phyloP scores from a whole-genome alignment of 164 flowering plant genomes.

The Akebia trifoliata region DNA sequence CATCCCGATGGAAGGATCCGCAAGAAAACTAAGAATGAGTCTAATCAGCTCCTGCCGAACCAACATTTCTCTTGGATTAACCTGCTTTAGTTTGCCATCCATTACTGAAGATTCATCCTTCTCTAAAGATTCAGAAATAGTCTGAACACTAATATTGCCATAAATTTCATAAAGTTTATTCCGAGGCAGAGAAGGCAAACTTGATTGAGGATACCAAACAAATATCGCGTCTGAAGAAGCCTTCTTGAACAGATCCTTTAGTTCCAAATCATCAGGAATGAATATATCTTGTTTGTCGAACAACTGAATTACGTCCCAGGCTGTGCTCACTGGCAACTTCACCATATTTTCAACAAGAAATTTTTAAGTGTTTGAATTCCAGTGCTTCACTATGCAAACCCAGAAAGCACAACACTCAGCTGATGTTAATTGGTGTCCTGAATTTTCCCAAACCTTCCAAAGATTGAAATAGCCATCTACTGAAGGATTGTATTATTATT shows the following conservation, averaged over 20 bases:
- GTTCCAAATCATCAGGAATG: conserved; percentile 54
- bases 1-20: conserved; percentile 33
- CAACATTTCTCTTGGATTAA: conserved; percentile 16
- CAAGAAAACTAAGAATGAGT: conserved; percentile 50
- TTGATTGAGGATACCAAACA: conserved; percentile 57
- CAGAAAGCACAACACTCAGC: conserved; percentile 58
- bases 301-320: conserved; percentile 24
- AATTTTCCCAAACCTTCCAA: conserved; percentile 58
- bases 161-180: conserved; percentile 36
- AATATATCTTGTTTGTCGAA: conserved; percentile 46
- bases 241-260: conserved; percentile 43
- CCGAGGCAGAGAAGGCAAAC: conserved; percentile 28
- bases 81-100: conserved; percentile 21
- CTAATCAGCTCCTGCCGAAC: conserved; percentile 31
- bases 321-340: conserved; percentile 46
- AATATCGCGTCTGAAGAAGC: conserved; percentile 35
- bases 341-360: conserved; percentile 21
- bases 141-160: conserved; percentile 41
- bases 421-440: conserved; percentile 18
- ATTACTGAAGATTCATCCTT: conserved; percentile 23
- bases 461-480: conserved; percentile 45
- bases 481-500: conserved; percentile 38
- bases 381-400: conserved; percentile 29
- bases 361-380: conserved; percentile 23
- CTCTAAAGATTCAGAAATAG: conserved; percentile 42